phyloP scores from a whole-genome alignment of 1,284 basidiomycete species.

The Tylopilus sp. region DNA sequence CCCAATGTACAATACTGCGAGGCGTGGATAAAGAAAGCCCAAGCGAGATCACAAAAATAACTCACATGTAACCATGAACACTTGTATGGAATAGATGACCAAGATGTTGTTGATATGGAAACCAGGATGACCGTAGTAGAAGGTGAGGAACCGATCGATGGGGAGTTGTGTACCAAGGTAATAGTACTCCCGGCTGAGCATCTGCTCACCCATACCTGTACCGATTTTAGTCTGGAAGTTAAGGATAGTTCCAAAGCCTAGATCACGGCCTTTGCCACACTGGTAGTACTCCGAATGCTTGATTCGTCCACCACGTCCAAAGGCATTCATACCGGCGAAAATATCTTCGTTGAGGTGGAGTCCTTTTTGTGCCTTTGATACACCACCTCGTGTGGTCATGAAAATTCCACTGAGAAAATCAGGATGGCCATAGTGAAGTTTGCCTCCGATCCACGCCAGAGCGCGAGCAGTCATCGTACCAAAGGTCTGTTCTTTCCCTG shows the following conservation, averaged over 20 bases:
- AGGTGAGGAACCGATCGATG: conserved; percentile 97
- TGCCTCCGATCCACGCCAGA: conserved; percentile 96
- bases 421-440: conserved; percentile 97
- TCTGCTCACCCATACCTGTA: conserved; percentile 99
- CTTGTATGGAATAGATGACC: conserved; percentile 93
- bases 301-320: conserved; percentile 97
- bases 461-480: conserved; percentile 97
- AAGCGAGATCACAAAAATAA: conserved; percentile 18
- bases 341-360: conserved; percentile 99
- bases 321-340: conserved; percentile 99
- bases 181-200: conserved; percentile 99
- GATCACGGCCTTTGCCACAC: conserved; percentile 98
- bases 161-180: conserved; percentile 98
- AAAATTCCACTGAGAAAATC: conserved; percentile 99
- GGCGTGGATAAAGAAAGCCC: conserved; percentile 13
- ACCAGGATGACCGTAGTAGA: conserved; percentile 99
- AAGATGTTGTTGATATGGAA: conserved; percentile 99
- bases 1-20: conserved; percentile 82
- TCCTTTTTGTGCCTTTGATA: conserved; percentile 99
- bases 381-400: conserved; percentile 98
- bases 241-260: conserved; percentile 98
- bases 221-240: conserved; percentile 99
- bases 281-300: conserved; percentile 99
- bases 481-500: conserved; percentile 99
- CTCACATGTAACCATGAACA: conserved; percentile 89